phyloP scores from a whole-genome alignment of 2,329 filamentous ascomycete species.

The Ophiosphaerella narmari region DNA sequence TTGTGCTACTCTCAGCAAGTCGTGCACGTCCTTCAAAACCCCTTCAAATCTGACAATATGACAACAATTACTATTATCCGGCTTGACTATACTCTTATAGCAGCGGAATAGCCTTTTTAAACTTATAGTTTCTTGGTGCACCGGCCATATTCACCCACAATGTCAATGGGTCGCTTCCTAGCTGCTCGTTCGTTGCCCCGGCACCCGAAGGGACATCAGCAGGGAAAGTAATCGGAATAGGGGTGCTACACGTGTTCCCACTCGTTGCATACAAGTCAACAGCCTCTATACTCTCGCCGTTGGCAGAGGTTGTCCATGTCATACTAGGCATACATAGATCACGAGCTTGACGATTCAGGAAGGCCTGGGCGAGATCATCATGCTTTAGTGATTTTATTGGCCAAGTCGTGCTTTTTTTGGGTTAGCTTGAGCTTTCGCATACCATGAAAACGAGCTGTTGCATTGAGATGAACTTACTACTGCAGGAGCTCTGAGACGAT shows the following conservation, averaged over 20 bases:
- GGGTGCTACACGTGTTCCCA: slow-evolving; percentile 56
- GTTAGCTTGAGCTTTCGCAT: slow-evolving; percentile 8
- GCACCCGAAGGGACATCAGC: slow-evolving; percentile 49
- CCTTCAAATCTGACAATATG: too few relatives aligned
- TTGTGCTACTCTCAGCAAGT: too few relatives aligned
- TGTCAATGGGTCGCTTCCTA: slow-evolving; percentile 55
- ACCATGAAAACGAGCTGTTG: too few relatives aligned
- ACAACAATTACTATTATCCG: too few relatives aligned
- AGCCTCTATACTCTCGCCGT: slow-evolving; percentile 53
- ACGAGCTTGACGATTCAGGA: slow-evolving; percentile 59
- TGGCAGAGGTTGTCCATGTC: slow-evolving; percentile 50
- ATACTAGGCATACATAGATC: slow-evolving; percentile 59
- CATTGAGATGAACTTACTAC: slow-evolving; percentile 37
- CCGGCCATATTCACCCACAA: slow-evolving; percentile 48
- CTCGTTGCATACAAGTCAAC: slow-evolving; percentile 54
- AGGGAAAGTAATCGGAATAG: slow-evolving; percentile 62
- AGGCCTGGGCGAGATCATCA: slow-evolving; percentile 57
- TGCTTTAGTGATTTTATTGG: slow-evolving; percentile 62
- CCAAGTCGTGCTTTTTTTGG: slow-evolving; percentile 48
- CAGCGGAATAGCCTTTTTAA: slow-evolving; percentile 15
- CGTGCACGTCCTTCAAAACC: too few relatives aligned
- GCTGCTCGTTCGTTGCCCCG: slow-evolving; percentile 55
- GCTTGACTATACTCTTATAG: too few relatives aligned
- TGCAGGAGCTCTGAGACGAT: slow-evolving; percentile 59
- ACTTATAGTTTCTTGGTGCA: slow-evolving; percentile 39